Evolutionary conservation across 148 eudicot species (phyloP), one percentile per base, ranked within the genome.

Genomic region (Bassia scoparia): DNA sequence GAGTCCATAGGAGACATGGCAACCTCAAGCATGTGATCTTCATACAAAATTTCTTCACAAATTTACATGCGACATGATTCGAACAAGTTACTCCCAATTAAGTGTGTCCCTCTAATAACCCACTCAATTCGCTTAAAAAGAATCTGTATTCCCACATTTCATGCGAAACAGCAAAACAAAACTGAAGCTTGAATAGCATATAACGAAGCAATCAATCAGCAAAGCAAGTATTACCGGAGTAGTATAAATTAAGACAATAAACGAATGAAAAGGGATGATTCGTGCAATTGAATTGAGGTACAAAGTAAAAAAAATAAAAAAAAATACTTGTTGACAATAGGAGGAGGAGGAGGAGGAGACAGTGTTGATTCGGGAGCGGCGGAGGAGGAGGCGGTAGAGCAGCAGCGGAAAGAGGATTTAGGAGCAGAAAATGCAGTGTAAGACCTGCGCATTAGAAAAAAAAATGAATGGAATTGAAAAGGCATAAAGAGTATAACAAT

Each of bases 371-470:
- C 83, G 9, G 87, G 71, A 24, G 83, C 69, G 14, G 91, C 81
- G 33, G 89, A 63, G 9, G 54, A 43, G 55, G 63, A 37, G 24
- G 37, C 48, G 34, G 46, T 81, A 76, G 86, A 88, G 58, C 73
- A 79, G 87, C 91, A 86, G 33, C 90, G 85, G 53, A 83, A 80
- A 13, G 46, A 67, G 21, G 46, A 76, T 14, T 67, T 79, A 37
- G 76, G 44, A 37, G 75, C 54, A 3, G 73, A 74, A 59, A 74
- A 52, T 54, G 75, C 56, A 26, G 86, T 59, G 58, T 41, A 44
- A 64, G 83, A 73, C 81, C 90, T 88, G 82, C 61, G 12, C 12
- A 41, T 1, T 16, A 15, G 30, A 46, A 50, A 16, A 20, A 41
- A n/a, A 33, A 26, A 52, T 33, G 5, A 53, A 30, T 14, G 26